Percentiles rank a stretch among this genome's conserved stretches.
phyloP scores from a whole-genome alignment of 208 protist species.

The Angomonas deanei region DNA sequence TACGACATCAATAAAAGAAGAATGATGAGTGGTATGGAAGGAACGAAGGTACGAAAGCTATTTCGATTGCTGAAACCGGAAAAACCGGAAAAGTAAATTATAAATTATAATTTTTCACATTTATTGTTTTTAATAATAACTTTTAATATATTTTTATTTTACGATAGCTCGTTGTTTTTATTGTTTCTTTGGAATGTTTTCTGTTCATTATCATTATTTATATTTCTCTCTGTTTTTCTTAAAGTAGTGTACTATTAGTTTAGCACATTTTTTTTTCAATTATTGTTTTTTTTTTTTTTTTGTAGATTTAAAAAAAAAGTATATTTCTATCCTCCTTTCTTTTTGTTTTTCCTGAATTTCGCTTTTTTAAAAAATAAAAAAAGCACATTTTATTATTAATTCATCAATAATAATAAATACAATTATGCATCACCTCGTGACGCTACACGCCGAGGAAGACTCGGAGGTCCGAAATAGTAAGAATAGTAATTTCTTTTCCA shows the following conservation, averaged over 20 bases:
- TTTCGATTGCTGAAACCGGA: background rate
- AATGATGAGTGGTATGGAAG: background rate
- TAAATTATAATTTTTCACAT: too few species aligned
- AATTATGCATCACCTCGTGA: background rate
- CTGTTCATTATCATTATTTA: conserved; percentile 7
- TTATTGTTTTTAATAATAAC: background rate
- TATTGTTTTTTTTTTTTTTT: conserved; percentile 15
- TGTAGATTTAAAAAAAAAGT: background rate
- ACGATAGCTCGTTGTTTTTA: background rate
- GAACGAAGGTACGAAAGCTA: background rate
- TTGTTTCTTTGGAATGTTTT: conserved; percentile 6
- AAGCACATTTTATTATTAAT: conserved; percentile 5
- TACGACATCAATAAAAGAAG: background rate
- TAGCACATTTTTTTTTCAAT: conserved; percentile 6
- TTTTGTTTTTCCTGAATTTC: background rate
- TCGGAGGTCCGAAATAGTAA: background rate
- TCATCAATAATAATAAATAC: background rate
- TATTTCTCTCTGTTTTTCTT: conserved; percentile 5
- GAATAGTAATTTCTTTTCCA: background rate
- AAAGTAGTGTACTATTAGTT: conserved; percentile 5
- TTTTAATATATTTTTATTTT: background rate
- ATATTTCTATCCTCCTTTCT: background rate
- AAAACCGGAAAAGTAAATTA: too few species aligned
- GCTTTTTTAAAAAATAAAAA: background rate
- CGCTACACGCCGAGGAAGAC: background rate